Conservation (phyloP, 192 early-diverging fungal genomes). For the Paraglomus occultum region DNA sequence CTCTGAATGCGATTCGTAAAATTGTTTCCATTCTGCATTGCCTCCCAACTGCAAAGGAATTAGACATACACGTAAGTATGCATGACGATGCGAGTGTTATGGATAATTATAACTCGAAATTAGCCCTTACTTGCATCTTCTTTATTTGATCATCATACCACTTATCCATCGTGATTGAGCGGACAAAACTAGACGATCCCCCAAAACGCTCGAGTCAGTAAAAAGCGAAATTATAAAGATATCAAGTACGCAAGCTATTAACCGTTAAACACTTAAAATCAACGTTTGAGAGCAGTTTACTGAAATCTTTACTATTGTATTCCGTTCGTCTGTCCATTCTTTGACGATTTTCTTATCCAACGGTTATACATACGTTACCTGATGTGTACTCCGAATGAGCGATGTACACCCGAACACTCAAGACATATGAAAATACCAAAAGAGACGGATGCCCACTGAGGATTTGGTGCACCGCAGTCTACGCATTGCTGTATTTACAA, state of each 20-base stretch:
- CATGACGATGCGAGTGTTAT: neutral
- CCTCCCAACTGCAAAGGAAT: constrained; percentile 65
- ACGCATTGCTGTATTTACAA: constrained; percentile 63
- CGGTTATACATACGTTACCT: constrained; percentile 40
- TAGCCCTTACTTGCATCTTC: constrained; percentile 72
- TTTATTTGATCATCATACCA: constrained; percentile 95
- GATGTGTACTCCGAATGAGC: constrained; percentile 75
- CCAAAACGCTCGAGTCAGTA: neutral
- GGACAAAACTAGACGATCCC: constrained; percentile 74
- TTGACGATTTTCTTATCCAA: constrained; percentile 21
- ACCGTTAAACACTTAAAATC: neutral
- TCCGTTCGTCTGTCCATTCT: no score
- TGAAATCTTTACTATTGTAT: no score
- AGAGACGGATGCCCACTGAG: constrained; percentile 90
- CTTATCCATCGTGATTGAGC: constrained; percentile 98
- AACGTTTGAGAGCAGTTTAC: no score
- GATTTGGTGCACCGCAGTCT: constrained; percentile 85
- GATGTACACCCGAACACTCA: constrained; percentile 90
- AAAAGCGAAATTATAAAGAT: neutral
- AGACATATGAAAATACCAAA: constrained; percentile 96
- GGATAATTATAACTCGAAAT: constrained; percentile 15
- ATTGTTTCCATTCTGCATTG: constrained; percentile 80
- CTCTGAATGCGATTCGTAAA: constrained; percentile 81
- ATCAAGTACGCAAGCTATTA: neutral
- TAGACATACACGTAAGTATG: neutral